Evolutionary conservation across 2,329 filamentous ascomycete species (phyloP).

Genomic region (Cladorrhinum sp.): DNA sequence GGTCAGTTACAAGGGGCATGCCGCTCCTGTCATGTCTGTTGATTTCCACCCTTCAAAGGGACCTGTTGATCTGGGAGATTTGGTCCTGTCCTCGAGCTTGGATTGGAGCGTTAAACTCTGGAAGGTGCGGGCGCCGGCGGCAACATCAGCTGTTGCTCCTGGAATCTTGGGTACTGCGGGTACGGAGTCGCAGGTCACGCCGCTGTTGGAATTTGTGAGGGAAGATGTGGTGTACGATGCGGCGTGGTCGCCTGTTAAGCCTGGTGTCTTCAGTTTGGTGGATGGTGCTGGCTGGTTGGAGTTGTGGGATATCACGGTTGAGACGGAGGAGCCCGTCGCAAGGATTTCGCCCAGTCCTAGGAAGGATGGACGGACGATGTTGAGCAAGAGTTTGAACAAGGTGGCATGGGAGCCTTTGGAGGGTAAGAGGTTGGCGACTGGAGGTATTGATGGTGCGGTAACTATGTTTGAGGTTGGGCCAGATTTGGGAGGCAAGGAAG

Average conservation of each 20-base stretch:
- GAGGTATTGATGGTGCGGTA: conserved; percentile 85
- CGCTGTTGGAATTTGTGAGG: conserved; percentile 83
- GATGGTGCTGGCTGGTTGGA: conserved; percentile 91
- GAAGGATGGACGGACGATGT: conserved; percentile 63
- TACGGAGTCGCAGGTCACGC: conserved; percentile 57
- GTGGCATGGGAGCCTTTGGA: conserved; percentile 90
- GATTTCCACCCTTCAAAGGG: conserved; percentile 93
- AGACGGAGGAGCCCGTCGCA: conserved; percentile 87
- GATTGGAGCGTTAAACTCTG: conserved; percentile 98
- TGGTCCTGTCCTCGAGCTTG: conserved; percentile 86
- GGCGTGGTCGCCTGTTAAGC: conserved; percentile 90
- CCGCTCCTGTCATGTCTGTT: conserved; percentile 91
- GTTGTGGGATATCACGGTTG: conserved; percentile 90
- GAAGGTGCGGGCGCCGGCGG: conserved; percentile 82
- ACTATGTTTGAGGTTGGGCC: conserved; percentile 90
- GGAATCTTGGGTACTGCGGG: conserved; percentile 31
- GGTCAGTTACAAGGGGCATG: conserved; percentile 84
- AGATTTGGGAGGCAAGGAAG: conserved; percentile 80
- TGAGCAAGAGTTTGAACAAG: conserved; percentile 88
- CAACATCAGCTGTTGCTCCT: conserved; percentile 59
- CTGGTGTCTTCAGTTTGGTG: conserved; percentile 90
- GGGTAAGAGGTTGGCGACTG: conserved; percentile 81
- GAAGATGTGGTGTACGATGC: conserved; percentile 98
- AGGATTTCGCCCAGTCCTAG: conserved; percentile 69
- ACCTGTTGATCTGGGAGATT: conserved; percentile 88